These are phyloP conservation scores for Cyclaneusma minus DNA, from an alignment of 2,329 filamentous ascomycete species.

Conservation along the genomic window DNA sequence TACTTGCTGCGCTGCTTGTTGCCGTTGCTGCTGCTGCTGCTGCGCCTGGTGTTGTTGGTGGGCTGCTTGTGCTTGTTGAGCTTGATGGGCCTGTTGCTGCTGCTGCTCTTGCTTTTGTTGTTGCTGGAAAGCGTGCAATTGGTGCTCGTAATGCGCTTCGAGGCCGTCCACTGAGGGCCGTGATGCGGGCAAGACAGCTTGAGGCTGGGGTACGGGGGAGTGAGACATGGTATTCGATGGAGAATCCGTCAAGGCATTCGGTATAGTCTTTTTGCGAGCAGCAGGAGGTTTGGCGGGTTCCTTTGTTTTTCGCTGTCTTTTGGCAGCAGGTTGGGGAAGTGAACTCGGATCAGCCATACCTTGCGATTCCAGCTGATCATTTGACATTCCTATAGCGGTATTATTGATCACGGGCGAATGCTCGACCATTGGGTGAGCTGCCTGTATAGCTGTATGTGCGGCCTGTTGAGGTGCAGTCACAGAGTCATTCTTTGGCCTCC, in stretches of 20 bases:
- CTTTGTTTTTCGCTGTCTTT: conserved; percentile 23
- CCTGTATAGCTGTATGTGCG: too few relatives aligned
- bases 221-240: conserved; percentile 5
- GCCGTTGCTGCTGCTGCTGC: conserved; percentile 12
- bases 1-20: conserved; percentile 8
- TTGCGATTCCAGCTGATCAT: conserved; percentile 1
- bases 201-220: background rate
- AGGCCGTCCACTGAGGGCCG: conserved; percentile 17
- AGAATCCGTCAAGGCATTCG: conserved; percentile 16
- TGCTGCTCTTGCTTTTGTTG: conserved; percentile 10
- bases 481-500: too few relatives aligned
- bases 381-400: conserved; percentile 19
- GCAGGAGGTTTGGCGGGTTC: conserved; percentile 13
- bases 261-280: conserved; percentile 12
- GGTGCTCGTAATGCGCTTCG: conserved; percentile 18
- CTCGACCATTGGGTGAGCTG: too few relatives aligned
- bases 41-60: conserved; percentile 11
- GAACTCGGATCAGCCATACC: conserved; percentile 8
- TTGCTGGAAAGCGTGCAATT: conserved; percentile 13
- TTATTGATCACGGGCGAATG: too few relatives aligned
- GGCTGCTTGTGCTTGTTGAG: conserved; percentile 9
- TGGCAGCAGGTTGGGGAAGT: conserved; percentile 17
- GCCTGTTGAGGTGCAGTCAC: too few relatives aligned
- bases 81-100: conserved; percentile 10
- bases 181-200: conserved; percentile 7